Evolutionary conservation across 305 asterid genomes (phyloP).

Genomic region (Nicotiana rustica): DNA sequence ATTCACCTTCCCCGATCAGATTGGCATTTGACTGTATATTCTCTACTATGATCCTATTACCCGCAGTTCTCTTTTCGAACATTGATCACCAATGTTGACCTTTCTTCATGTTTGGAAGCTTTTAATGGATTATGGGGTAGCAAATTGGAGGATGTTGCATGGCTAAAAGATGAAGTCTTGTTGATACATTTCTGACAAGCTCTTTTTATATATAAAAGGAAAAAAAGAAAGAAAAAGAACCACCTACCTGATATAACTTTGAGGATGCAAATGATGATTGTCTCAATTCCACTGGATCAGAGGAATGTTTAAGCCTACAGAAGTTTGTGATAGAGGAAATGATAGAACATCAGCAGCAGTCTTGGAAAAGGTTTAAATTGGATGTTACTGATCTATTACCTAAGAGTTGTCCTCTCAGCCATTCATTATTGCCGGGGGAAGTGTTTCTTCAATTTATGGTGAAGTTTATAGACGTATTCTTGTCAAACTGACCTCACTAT

Average conservation of each 20-base stretch:
- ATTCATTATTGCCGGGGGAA: neutral
- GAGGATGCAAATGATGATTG: neutral
- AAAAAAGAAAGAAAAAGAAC: neutral
- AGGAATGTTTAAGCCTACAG: neutral
- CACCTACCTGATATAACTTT: neutral
- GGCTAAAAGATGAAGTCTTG: neutral
- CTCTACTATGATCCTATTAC: neutral
- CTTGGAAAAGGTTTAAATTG: neutral
- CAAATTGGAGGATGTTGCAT: neutral
- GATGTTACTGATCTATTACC: neutral
- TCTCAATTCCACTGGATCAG: slow-evolving; percentile 5
- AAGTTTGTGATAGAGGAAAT: neutral
- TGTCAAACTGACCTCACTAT: neutral
- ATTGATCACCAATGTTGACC: neutral
- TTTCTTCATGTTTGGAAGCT: neutral
- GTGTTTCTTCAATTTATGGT: neutral
- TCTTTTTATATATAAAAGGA: neutral
- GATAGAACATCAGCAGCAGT: neutral
- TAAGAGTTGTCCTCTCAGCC: neutral
- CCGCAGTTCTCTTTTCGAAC: neutral
- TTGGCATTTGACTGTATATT: neutral
- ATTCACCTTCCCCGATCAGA: neutral
- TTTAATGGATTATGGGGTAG: neutral
- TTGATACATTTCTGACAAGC: neutral
- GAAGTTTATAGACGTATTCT: neutral